Base-by-base conservation (phyloP, 371 early-diverging fungal genomes). In the Dipsacomyces acuminosporus region DNA sequence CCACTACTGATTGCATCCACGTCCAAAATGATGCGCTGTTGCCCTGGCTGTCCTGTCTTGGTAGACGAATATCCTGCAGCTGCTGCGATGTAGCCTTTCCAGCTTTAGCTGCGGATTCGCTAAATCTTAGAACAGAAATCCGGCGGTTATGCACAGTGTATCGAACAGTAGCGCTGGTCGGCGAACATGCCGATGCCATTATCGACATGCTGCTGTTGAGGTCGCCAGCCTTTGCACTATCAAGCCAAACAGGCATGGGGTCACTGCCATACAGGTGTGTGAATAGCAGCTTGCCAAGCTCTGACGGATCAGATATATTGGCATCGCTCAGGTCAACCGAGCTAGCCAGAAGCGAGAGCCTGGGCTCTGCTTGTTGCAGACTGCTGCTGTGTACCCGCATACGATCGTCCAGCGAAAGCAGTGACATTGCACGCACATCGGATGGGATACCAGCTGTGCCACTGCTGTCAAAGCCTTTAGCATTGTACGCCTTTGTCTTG, bases 191-290 rank as follows among this genome's bases (percentile, higher is more conserved):
- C 2, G 57, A 60, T 15, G 73, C 74, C 52, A 74, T 47, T 13
- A 70, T 55, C 1, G 72, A 63, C 50, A 63, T 47, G 14, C 45
- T 36, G 11, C 48, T 25, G 24, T 24, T 14, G 17, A 26, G 2
- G 1, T 23, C 23, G 8, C 43, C 20, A 13, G 76, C 76, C 45
- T 74, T 71, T 34, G 82, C 84, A 45, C 82, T 83, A 54, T 89
- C 88, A 13, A 88, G 73, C 90, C 88, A 87, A 48, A 81, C 72
- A 8, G 78, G 55, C 45, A 56, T 54, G n/a, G 48, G 20, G 17
- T 62, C 63, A 21, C 54, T 21, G 7, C 65, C 56, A 38, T 64
- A 80, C 21, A 80, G 25, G 15, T 8, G 48, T n/a, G 8, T 41
- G 38, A 64, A 79, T 74, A 44, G 69, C 53, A 1, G 18, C 5